Evolutionary conservation across 2,329 filamentous ascomycete species (phyloP).

Genomic region (Thielaviopsis ethacetica): DNA sequence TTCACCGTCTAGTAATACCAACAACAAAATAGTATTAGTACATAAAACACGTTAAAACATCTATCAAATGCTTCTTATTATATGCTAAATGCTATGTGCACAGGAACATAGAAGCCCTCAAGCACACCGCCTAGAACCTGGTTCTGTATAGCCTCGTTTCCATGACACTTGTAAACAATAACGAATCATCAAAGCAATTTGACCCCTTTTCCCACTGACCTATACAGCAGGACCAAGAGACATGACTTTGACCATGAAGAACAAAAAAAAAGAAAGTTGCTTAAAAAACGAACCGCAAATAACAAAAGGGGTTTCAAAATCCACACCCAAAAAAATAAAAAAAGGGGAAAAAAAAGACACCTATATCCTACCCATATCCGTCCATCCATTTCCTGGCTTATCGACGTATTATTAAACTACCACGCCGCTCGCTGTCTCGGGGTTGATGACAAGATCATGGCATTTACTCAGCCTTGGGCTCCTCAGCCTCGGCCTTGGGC

Average conservation of each 20-base stretch:
- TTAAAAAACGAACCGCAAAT: constrained; percentile 2
- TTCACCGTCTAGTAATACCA: no score
- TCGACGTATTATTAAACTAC: constrained; percentile 15
- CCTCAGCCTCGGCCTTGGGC: constrained; percentile 38
- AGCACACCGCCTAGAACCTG: neutral
- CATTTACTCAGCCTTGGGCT: constrained; percentile 53
- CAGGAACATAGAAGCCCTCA: neutral
- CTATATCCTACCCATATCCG: constrained; percentile 5
- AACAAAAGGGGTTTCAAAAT: constrained; percentile 7
- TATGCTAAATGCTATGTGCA: neutral
- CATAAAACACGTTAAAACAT: neutral
- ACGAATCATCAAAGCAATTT: neutral
- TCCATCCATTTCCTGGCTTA: constrained; percentile 4
- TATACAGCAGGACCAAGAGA: neutral
- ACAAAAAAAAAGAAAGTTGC: constrained; percentile 7
- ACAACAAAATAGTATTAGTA: no score
- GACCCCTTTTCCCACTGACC: neutral
- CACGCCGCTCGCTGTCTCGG: constrained; percentile 20
- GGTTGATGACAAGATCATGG: constrained; percentile 25
- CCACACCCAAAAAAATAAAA: constrained; percentile 12
- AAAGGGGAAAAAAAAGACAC: constrained; percentile 15
- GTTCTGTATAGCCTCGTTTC: neutral
- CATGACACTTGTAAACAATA: neutral
- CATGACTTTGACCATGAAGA: neutral
- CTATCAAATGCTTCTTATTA: neutral